Base-by-base conservation (phyloP, 208 protist species). In the Willaertia magna region DNA sequence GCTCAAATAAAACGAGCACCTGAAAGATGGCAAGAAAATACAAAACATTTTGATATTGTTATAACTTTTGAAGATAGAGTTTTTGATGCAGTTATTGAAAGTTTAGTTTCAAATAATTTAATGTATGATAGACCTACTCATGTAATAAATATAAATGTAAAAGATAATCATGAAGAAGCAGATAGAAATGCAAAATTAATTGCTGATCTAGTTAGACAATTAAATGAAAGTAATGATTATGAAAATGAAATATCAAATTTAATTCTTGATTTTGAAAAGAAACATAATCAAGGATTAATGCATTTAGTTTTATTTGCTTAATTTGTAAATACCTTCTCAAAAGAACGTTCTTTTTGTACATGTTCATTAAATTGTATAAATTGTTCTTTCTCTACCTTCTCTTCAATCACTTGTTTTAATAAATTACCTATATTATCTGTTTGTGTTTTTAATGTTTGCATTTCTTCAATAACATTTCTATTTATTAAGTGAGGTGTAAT, bases 21-120 rank as follows among this genome's bases (percentile, higher is more conserved):
- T n/a, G 86, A 90, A 42, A 67, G 87, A 51, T 92, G 79, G 81
- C 90, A 92, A 59, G 30, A 85, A 42, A 49, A 81, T 12, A 34
- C 30, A 59, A 52, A 87, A 30, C 43, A 86, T 34, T 91, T 91
- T 74, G 79, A 91, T 26, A 52, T 91, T 44, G 79, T 91, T 16
- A 39, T 91, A 34, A 90, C 87, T 16, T 91, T 90, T 18, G 90
- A 91, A 61, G 85, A 90, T 4, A 74, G 87, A 44, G 90, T 91
- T 4, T 91, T 87, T 84, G 89, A 91, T 39, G 59, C 86, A 12
- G 85, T 91, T 18, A 40, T 89, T 12, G 82, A 89, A 3, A 52
- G 78, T 89, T 39, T 85, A 79, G 47, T 85, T 39, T 9, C 9
- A 26, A 51, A 43, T 52, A 6, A 52, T 52, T 14, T 30, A 3